phyloP scores from a whole-genome alignment of 768 basidiomycete species.

The Macrocybe gigantea region DNA sequence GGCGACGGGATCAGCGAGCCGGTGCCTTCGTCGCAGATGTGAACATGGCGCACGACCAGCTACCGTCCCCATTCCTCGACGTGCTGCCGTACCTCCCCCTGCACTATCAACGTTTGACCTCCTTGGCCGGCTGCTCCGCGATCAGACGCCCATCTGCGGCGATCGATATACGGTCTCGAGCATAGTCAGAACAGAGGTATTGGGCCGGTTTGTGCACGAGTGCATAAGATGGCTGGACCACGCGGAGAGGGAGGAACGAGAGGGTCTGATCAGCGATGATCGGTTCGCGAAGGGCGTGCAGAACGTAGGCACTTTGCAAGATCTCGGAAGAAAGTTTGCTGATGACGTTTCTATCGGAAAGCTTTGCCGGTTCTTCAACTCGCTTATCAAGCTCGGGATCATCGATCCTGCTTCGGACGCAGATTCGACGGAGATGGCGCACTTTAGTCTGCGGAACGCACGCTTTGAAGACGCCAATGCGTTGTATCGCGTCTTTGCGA shows the following conservation, averaged over 20 bases:
- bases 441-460: slow-evolving; percentile 68
- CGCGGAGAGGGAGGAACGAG: slow-evolving; percentile 63
- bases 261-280: slow-evolving; percentile 67
- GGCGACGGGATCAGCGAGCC: not conserved
- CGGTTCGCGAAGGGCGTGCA: slow-evolving; percentile 66
- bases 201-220: slow-evolving; percentile 69
- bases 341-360: slow-evolving; percentile 16
- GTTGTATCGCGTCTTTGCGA: slow-evolving; percentile 61
- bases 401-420: slow-evolving; percentile 59
- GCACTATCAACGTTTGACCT: slow-evolving; percentile 71
- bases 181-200: slow-evolving; percentile 55
- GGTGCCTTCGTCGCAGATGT: no score
- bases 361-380: slow-evolving; percentile 74
- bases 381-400: slow-evolving; percentile 61
- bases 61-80: slow-evolving; percentile 51
- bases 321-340: slow-evolving; percentile 1
- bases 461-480: slow-evolving; percentile 73
- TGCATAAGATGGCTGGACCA: slow-evolving; percentile 64
- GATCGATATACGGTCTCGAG: slow-evolving; percentile 56
- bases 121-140: slow-evolving; percentile 60
- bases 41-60: slow-evolving; percentile 22
- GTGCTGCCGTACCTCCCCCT: slow-evolving; percentile 64
- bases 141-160: slow-evolving; percentile 41
- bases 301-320: slow-evolving; percentile 42
- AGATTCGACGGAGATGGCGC: slow-evolving; percentile 72